Evolutionary conservation across 371 early-diverging fungal species (phyloP).

Genomic region (Rhizopus microsporus): DNA sequence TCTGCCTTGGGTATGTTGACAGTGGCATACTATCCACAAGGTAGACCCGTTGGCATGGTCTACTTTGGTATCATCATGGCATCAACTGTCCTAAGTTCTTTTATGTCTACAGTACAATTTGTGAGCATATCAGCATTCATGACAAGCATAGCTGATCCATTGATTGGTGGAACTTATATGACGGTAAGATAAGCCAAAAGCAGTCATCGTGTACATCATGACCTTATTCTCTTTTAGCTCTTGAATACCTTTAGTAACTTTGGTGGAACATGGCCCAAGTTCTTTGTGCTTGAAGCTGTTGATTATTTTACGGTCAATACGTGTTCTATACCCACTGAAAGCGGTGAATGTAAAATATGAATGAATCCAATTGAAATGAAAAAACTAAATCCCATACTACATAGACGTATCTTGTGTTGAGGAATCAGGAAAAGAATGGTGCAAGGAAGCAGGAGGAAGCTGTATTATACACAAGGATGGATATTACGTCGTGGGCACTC

Average conservation of each 20-base stretch:
- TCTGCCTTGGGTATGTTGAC: constrained; percentile 84
- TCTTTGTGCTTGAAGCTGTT: constrained; percentile 92
- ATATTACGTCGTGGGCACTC: constrained; percentile 78
- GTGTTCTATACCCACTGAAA: constrained; percentile 49
- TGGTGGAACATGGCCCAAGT: constrained; percentile 97
- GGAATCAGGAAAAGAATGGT: constrained; percentile 63
- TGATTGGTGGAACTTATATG: constrained; percentile 98
- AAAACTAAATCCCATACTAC: background rate
- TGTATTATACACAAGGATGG: constrained; percentile 79
- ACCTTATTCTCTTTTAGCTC: constrained; percentile 50
- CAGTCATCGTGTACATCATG: background rate
- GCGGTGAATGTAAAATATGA: constrained; percentile 37
- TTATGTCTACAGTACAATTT: constrained; percentile 93
- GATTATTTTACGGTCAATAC: constrained; percentile 83
- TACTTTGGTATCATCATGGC: constrained; percentile 85
- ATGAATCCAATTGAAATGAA: background rate
- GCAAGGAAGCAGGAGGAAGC: constrained; percentile 67
- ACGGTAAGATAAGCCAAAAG: constrained; percentile 58
- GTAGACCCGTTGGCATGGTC: constrained; percentile 58
- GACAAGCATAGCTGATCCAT: constrained; percentile 92
- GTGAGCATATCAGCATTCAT: constrained; percentile 95
- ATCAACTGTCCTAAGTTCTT: constrained; percentile 82
- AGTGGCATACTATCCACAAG: constrained; percentile 79
- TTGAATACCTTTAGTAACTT: constrained; percentile 94
- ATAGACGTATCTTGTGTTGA: constrained; percentile 56